Evolutionary conservation across 139 green algal genomes (phyloP).

Genomic region (Chlamydomonas sp.): DNA sequence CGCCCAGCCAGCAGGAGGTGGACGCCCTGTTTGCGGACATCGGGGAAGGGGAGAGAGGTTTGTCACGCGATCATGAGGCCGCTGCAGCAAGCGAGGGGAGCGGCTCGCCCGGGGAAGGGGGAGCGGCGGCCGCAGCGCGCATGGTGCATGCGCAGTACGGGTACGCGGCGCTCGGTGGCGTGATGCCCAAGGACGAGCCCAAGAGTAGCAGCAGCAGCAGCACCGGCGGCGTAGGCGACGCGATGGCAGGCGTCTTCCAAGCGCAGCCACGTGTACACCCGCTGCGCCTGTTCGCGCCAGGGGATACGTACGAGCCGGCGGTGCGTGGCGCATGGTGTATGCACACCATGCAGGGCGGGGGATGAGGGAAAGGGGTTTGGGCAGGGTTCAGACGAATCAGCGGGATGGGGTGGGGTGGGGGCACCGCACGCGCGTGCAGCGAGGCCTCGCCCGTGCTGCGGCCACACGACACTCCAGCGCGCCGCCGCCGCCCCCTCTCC

Average conservation of each 20-base stretch:
- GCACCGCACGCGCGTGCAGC: no score
- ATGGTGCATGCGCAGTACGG: constrained; percentile 20
- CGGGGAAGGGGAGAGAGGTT: neutral
- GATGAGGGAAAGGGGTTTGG: no score
- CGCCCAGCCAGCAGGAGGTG: neutral
- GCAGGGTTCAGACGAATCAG: no score
- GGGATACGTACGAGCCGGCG: constrained; percentile 29
- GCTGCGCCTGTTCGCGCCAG: constrained; percentile 18
- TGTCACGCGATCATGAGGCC: neutral
- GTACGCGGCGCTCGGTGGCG: constrained; percentile 24
- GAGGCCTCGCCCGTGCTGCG: no score
- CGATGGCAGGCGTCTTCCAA: neutral
- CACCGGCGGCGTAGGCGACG: neutral
- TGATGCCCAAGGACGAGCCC: neutral
- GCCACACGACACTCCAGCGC: no score
- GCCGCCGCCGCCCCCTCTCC: no score
- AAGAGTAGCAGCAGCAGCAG: neutral
- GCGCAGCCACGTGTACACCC: constrained; percentile 24
- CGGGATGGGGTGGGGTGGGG: no score
- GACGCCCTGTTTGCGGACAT: constrained; percentile 7
- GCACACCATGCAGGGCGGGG: no score
- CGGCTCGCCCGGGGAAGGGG: neutral
- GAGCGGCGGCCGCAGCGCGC: neutral
- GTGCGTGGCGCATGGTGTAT: no score
- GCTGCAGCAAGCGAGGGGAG: no score